Percentiles rank a stretch among this genome's conserved stretches.
Conservation (phyloP, 1,139 yeast genomes). For the Candida dubliniensis region DNA sequence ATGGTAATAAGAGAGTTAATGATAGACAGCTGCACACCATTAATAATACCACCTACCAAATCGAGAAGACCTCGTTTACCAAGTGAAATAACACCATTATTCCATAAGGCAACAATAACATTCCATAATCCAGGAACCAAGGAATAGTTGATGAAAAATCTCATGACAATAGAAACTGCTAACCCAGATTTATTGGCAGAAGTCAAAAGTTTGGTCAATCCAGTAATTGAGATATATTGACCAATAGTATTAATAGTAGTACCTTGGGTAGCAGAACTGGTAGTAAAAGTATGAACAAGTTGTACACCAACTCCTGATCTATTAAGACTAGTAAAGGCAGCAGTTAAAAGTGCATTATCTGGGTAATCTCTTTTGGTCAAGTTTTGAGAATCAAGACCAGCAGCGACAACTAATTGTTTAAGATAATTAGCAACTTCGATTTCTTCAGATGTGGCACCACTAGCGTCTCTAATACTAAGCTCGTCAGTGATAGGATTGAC, state of each 20-base stretch:
- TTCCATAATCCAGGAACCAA: constrained; percentile 23
- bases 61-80: constrained; percentile 13
- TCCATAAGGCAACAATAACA: constrained; percentile 19
- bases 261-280: constrained; percentile 24
- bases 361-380: constrained; percentile 22
- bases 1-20: constrained; percentile 14
- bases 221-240: constrained; percentile 22
- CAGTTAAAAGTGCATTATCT: constrained; percentile 23
- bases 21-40: constrained; percentile 11
- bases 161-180: constrained; percentile 29
- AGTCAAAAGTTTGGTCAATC: constrained; percentile 21
- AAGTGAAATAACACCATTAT: constrained; percentile 15
- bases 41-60: constrained; percentile 15
- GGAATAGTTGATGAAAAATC: constrained; percentile 23
- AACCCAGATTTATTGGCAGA: constrained; percentile 28
- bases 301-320: constrained; percentile 27
- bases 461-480: constrained; percentile 3
- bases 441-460: constrained; percentile 5
- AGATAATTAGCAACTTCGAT: constrained; percentile 12
- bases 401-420: constrained; percentile 8
- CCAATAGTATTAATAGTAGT: constrained; percentile 23
- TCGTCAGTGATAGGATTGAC: constrained; percentile 1
- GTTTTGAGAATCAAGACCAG: constrained; percentile 4
- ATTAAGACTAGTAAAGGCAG: constrained; percentile 28
- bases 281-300: constrained; percentile 23